Base-by-base conservation (phyloP, 495 filamentous ascomycete genomes). In the Gamarada debralockiae region DNA sequence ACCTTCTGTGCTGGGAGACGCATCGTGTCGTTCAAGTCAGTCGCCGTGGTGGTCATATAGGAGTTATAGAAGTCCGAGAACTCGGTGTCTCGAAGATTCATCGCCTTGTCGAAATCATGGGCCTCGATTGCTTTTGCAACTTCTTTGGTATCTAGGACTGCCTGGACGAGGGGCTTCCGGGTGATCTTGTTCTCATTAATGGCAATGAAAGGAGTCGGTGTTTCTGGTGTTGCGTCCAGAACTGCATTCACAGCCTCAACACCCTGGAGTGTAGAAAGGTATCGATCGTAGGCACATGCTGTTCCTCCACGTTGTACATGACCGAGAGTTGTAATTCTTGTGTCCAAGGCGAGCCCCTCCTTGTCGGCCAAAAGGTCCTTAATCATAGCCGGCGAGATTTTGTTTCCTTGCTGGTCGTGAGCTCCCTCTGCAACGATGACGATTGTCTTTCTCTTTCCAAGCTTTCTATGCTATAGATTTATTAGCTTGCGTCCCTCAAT, bases 141-240 rank as follows among this genome's bases (percentile, higher is more conserved):
- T 52, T 85, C 75, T 62, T 96, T 83, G 3, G 95, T 97, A 52
- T 84, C 78, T 44, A 78, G 71, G 1, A 99, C 92, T 1, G 95
- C 92, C 60, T 96, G 81, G 72, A 97, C 84, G 12, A 99, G 73
- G 17, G 90, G 86, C 56, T 87, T 91, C 43, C 92, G 82, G 55
- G 87, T 77, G 59, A 99, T 97, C 74, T 99, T 97, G 77, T 99
- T 99, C 74, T 99, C 95, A 48, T 84, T 91, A 47, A 99, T 89
- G 53, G 88, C 85, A 63, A 99, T 97, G 60, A 99, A 88, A 37
- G 90, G 90, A 34, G 89, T 93, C n/a, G 89, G 87, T 1, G 88
- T 91, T 25, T 92, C 82, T 6, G 95, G 91, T 7, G 81, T 89
- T 52, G 89, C 88, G 52, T 96, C 90, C 10, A 99, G 76, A n/a